These are phyloP conservation scores for Megacollybia marginata DNA, from an alignment of 768 basidiomycete genomes.

Conservation along the genomic window DNA sequence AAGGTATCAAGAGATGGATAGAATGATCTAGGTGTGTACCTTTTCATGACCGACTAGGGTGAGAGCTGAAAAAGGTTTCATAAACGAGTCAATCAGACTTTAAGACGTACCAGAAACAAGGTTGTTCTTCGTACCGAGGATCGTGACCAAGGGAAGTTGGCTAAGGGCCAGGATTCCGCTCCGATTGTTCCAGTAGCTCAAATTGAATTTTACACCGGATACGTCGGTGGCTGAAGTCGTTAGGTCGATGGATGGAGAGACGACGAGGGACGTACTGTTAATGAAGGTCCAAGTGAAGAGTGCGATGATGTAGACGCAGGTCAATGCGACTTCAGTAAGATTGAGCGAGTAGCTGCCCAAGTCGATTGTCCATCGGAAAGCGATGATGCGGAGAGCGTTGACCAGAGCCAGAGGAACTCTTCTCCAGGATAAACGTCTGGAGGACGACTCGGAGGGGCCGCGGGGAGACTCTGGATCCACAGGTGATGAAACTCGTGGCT, in stretches of 20 bases:
- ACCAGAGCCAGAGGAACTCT: constrained; percentile 16
- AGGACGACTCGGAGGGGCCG: neutral
- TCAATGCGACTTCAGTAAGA: constrained; percentile 21
- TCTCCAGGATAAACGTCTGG: neutral
- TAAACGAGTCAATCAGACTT: too few relatives aligned
- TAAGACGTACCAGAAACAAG: constrained; percentile 27
- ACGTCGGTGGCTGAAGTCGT: constrained; percentile 12
- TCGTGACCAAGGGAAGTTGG: constrained; percentile 36
- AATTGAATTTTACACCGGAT: constrained; percentile 4
- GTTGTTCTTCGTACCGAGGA: constrained; percentile 44
- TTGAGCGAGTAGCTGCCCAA: constrained; percentile 20
- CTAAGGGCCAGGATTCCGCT: constrained; percentile 22
- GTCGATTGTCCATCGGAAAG: constrained; percentile 20
- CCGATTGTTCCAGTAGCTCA: constrained; percentile 19
- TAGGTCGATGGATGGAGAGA: neutral
- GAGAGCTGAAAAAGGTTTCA: constrained; percentile 17
- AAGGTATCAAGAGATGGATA: too few relatives aligned
- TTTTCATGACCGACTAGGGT: constrained; percentile 28
- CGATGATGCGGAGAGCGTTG: constrained; percentile 18
- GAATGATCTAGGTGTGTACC: neutral
- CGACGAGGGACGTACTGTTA: constrained; percentile 14
- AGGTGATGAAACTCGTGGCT: neutral
- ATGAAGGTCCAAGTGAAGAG: constrained; percentile 24
- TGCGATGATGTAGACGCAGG: constrained; percentile 17
- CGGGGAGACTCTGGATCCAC: neutral